These are phyloP conservation scores for Hypoxylon sp. DNA, from an alignment of 2,329 filamentous ascomycete genomes.

Conservation along the genomic window DNA sequence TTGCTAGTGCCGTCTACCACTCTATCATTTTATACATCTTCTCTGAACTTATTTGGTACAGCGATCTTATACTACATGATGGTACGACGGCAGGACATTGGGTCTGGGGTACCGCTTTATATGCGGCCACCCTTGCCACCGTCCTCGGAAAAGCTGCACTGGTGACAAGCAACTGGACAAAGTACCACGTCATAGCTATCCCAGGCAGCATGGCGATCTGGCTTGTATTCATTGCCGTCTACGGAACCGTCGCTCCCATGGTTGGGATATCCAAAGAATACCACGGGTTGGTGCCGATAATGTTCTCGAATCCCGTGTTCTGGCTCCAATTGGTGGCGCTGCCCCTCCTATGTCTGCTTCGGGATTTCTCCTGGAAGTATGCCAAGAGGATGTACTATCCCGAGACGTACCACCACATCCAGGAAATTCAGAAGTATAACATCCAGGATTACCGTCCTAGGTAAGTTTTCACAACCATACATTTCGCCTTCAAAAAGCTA, in stretches of 20 bases:
- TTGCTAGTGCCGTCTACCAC: constrained; percentile 94
- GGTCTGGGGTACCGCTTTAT: constrained; percentile 97
- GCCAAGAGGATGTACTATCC: constrained; percentile 97
- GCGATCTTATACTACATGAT: constrained; percentile 82
- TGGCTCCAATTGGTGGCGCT: constrained; percentile 90
- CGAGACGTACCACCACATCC: constrained; percentile 96
- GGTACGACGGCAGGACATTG: constrained; percentile 91
- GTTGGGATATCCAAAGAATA: constrained; percentile 86
- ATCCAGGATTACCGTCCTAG: constrained; percentile 98
- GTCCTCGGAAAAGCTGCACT: constrained; percentile 95
- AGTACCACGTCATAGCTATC: constrained; percentile 95
- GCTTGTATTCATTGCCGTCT: constrained; percentile 90
- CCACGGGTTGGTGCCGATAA: constrained; percentile 81
- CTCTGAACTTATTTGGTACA: constrained; percentile 82
- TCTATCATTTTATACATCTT: constrained; percentile 93
- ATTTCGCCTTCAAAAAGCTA: not conserved
- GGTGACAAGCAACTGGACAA: constrained; percentile 98
- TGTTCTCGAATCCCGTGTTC: constrained; percentile 87
- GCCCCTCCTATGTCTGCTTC: constrained; percentile 82
- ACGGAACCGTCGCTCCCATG: constrained; percentile 87
- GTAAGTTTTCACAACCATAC: constrained; percentile 64
- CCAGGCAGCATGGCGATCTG: constrained; percentile 93
- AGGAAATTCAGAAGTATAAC: constrained; percentile 99
- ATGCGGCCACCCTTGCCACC: constrained; percentile 92
- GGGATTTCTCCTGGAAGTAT: constrained; percentile 98